Evolutionary conservation across 331 rosid genomes (phyloP), one percentile per base, ranked within the genome.

Genomic region (Quercus lobata): DNA sequence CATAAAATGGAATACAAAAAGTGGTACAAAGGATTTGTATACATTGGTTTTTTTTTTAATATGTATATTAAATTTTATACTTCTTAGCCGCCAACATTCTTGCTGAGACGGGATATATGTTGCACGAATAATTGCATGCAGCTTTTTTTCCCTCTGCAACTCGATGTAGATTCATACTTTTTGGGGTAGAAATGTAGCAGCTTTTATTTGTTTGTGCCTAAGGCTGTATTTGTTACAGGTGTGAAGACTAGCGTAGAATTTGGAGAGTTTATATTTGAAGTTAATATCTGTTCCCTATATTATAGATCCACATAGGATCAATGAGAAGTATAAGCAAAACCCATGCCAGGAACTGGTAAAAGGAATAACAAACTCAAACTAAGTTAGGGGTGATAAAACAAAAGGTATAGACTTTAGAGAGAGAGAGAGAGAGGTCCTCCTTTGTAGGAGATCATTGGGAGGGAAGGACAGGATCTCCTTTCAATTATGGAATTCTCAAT

Each of bases 401-500:
- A 46, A 22, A 83, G 60, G 76, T 63, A 57, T 21, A 76, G 30
- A 44, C 56, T 25, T 22, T 72, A 60, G 80, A 69, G 29, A 69
- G 57, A 25, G 14, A 22, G 78, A 83, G 46, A 72, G 57, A 61
- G 79, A 60, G 30, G 79, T 74, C 95, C 97, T 80, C 76, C 78
- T 88, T 92, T 88, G 86, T 85, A 85, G 92, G 96, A 89, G 91
- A 83, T 78, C 89, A 78, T 79, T 84, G 89, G 54, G 46, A 41
- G 46, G 88, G 89, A 87, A 77, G 74, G 83, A 78, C 86, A 72
- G 49, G 30, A 65, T 77, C 69, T 79, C 85, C 76, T 86, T 69
- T 72, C 62, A 8, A 71, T 73, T 71, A 62, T 63, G 72, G 56
- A 80, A 76, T 29, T 73, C 62, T 76, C 79, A 72, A 70, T 74